Conservation (phyloP, 1,139 yeast species). For the Hyphopichia khmerensis region DNA sequence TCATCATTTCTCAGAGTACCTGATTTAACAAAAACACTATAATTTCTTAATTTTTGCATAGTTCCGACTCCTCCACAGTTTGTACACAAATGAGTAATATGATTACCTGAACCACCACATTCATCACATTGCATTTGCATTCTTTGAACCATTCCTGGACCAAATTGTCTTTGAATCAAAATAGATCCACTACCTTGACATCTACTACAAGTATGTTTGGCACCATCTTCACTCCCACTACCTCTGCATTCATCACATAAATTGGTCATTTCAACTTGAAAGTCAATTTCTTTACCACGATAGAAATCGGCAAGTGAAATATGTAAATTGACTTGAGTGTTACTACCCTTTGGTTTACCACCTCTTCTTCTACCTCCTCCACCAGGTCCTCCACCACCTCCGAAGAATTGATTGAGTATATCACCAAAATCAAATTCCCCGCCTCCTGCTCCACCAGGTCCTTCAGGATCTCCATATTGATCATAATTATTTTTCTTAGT, state of each 20-base stretch:
- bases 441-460: constrained; percentile 42
- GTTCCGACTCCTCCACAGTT: constrained; percentile 73
- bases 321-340: constrained; percentile 56
- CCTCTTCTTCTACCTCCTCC: constrained; percentile 26
- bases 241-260: constrained; percentile 79
- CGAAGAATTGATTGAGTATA: constrained; percentile 74
- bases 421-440: constrained; percentile 62
- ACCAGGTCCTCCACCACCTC: constrained; percentile 45
- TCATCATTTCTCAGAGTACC: constrained; percentile 67
- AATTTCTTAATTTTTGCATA: constrained; percentile 52
- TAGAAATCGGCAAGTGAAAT: constrained; percentile 66
- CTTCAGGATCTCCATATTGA: constrained; percentile 79
- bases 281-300: constrained; percentile 61
- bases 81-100: constrained; percentile 62
- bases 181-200: constrained; percentile 79
- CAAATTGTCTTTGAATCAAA: constrained; percentile 71
- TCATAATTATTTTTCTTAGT: constrained; percentile 76
- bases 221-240: constrained; percentile 79
- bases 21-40: constrained; percentile 62
- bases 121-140: constrained; percentile 74
- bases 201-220: constrained; percentile 57
- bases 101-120: constrained; percentile 77
- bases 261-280: constrained; percentile 68
- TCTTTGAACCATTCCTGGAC: constrained; percentile 88
- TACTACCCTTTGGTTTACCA: constrained; percentile 62